phyloP scores from a whole-genome alignment of 108 stramenopile genomes.

The Cyclotella cryptica region DNA sequence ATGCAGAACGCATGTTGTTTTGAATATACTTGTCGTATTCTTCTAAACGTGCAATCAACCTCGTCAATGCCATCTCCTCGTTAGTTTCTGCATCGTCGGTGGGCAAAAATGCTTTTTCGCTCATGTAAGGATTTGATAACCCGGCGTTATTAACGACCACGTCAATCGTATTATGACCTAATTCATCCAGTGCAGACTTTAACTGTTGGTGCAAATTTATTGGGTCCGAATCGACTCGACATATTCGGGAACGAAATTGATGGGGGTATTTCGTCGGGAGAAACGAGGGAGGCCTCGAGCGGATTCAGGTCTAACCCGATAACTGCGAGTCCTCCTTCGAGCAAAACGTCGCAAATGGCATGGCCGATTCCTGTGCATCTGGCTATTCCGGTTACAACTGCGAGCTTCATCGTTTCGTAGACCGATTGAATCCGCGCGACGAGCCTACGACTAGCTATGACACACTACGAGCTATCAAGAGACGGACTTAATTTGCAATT shows the following conservation, averaged over 20 bases:
- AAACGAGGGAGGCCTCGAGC: neutral
- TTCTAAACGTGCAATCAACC: slow-evolving; percentile 9
- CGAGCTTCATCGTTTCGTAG: slow-evolving; percentile 10
- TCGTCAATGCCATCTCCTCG: neutral
- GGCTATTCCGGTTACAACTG: slow-evolving; percentile 23
- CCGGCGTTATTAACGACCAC: slow-evolving; percentile 32
- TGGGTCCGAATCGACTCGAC: slow-evolving; percentile 28
- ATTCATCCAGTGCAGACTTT: slow-evolving; percentile 24
- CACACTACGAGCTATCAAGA: no score
- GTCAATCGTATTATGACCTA: neutral
- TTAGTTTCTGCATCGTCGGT: neutral
- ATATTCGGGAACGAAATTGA: slow-evolving; percentile 15
- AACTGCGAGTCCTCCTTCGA: slow-evolving; percentile 12
- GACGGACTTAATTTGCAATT: no score
- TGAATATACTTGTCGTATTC: slow-evolving; percentile 21
- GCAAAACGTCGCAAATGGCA: slow-evolving; percentile 18
- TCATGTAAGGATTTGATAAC: slow-evolving; percentile 19
- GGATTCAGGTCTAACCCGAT: slow-evolving; percentile 20
- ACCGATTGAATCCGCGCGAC: neutral
- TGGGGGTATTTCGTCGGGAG: slow-evolving; percentile 9
- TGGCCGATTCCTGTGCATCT: slow-evolving; percentile 20
- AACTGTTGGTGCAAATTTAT: neutral
- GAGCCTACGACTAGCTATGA: no score
- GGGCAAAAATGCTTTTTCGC: neutral
- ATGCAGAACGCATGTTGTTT: slow-evolving; percentile 23